These are phyloP conservation scores for Pseudogymnoascus sp. DNA, from an alignment of 2,329 filamentous ascomycete species.

Conservation along the genomic window DNA sequence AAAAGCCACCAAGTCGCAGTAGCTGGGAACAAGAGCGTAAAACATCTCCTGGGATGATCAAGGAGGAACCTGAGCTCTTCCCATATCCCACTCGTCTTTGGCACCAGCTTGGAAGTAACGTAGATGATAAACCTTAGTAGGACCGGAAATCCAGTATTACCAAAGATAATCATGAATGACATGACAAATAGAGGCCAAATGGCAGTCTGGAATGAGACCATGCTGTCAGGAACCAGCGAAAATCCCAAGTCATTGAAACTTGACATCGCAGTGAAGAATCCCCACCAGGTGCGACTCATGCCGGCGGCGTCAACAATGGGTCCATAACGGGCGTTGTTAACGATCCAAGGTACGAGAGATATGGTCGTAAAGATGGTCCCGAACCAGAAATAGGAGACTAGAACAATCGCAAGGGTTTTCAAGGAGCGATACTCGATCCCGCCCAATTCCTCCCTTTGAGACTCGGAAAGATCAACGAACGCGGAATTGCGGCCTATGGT, in stretches of 20 bases:
- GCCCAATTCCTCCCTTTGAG: conserved; percentile 88
- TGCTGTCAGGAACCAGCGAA: conserved; percentile 86
- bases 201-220: conserved; percentile 78
- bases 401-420: conserved; percentile 73
- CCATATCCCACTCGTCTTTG: conserved; percentile 62
- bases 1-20: conserved; percentile 93
- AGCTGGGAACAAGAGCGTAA: conserved; percentile 85
- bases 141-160: conserved; percentile 91
- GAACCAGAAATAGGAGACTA: conserved; percentile 73
- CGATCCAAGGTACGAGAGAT: conserved; percentile 74
- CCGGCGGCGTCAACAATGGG: conserved; percentile 54
- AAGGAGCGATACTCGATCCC: conserved; percentile 93
- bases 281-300: conserved; percentile 77
- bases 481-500: conserved; percentile 90
- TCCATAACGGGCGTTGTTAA: conserved; percentile 55
- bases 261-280: conserved; percentile 78
- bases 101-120: conserved; percentile 61
- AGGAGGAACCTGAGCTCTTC: conserved; percentile 83
- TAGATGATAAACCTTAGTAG: conserved; percentile 94
- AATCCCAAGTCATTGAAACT: conserved; percentile 95
- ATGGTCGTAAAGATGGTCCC: conserved; percentile 73
- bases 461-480: conserved; percentile 79
- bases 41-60: conserved; percentile 88
- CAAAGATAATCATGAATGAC: conserved; percentile 83
- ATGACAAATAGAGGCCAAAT: conserved; percentile 69